Percentiles rank a stretch among this genome's conserved stretches.
Conservation (phyloP, 768 basidiomycete genomes). For the Mycena latifolia region DNA sequence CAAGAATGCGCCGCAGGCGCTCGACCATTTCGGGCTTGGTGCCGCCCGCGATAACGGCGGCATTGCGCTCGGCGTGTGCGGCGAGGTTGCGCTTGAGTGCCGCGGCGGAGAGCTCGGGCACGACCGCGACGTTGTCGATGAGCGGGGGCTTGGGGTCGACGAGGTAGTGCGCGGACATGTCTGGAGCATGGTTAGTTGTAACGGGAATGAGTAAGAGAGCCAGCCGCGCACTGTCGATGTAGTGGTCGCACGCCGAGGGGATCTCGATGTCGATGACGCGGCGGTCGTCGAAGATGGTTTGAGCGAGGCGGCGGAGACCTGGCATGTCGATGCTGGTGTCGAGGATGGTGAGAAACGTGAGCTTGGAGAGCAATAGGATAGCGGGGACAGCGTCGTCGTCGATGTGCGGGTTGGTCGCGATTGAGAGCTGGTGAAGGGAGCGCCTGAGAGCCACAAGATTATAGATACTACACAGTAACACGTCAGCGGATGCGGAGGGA, state of each 20-base stretch:
- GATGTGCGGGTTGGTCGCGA: slow-evolving; percentile 66
- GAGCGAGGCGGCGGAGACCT: slow-evolving; percentile 67
- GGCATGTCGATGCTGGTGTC: slow-evolving; percentile 69
- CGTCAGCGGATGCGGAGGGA: slow-evolving; percentile 24
- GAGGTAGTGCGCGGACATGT: slow-evolving; percentile 60
- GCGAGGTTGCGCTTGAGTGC: slow-evolving; percentile 70
- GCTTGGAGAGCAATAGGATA: slow-evolving; percentile 59
- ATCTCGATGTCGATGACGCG: slow-evolving; percentile 65
- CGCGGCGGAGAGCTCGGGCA: slow-evolving; percentile 55
- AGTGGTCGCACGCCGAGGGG: slow-evolving; percentile 63
- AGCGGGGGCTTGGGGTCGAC: slow-evolving; percentile 62
- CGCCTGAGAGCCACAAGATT: slow-evolving; percentile 68
- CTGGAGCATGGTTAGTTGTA: slow-evolving; percentile 45
- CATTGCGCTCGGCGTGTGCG: slow-evolving; percentile 65
- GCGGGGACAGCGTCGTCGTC: slow-evolving; percentile 70
- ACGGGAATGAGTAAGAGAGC: background rate
- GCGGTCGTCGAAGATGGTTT: slow-evolving; percentile 48
- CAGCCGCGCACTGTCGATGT: slow-evolving; percentile 59
- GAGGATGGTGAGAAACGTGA: slow-evolving; percentile 63
- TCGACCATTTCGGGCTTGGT: slow-evolving; percentile 62
- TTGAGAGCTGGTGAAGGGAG: slow-evolving; percentile 63
- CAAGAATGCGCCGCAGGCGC: slow-evolving; percentile 60
- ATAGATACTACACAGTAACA: slow-evolving; percentile 59
- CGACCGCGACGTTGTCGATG: slow-evolving; percentile 56
- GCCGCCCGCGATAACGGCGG: slow-evolving; percentile 58